These are phyloP conservation scores for Phoenix roebelenii DNA, from an alignment of 176 grass and related monocot genomes.

Conservation along the genomic window DNA sequence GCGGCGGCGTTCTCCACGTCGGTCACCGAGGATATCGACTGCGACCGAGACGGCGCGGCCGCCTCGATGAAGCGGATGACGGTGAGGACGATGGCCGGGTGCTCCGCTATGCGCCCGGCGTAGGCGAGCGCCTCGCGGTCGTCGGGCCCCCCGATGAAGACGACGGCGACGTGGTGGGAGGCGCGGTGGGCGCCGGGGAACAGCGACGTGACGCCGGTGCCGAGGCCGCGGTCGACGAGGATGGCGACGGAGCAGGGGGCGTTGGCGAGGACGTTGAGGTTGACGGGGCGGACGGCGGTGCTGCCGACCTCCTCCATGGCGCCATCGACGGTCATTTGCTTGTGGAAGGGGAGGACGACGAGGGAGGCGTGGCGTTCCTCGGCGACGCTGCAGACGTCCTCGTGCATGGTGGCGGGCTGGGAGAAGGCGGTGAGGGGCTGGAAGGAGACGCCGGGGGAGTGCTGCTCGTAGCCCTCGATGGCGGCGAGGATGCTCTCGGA, in stretches of 20 bases:
- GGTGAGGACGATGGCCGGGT: no score
- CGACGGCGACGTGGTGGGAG: constrained; percentile 17
- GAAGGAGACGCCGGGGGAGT: constrained; percentile 16
- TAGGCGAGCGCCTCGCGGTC: no score
- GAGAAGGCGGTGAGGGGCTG: constrained; percentile 26
- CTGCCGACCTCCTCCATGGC: constrained; percentile 25
- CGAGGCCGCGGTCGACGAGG: constrained; percentile 32
- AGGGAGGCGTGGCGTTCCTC: constrained; percentile 25
- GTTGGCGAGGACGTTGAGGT: constrained; percentile 17
- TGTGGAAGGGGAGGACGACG: constrained; percentile 41
- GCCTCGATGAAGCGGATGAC: no score
- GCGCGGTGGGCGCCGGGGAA: not conserved
- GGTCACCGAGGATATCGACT: no score
- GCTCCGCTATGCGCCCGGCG: no score
- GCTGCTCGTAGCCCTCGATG: constrained; percentile 31
- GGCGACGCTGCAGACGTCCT: constrained; percentile 29
- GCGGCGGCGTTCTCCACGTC: no score
- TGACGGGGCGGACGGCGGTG: constrained; percentile 19
- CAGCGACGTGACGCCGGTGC: not conserved
- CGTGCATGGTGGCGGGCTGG: constrained; percentile 19
- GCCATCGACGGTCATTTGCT: constrained; percentile 23
- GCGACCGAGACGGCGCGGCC: no score
- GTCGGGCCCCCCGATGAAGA: constrained; percentile 29
- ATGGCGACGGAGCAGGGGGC: constrained; percentile 35
- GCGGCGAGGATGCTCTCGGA: constrained; percentile 24